Conservation (phyloP, 176 grass and related monocot genomes). For the Poa pratensis region DNA sequence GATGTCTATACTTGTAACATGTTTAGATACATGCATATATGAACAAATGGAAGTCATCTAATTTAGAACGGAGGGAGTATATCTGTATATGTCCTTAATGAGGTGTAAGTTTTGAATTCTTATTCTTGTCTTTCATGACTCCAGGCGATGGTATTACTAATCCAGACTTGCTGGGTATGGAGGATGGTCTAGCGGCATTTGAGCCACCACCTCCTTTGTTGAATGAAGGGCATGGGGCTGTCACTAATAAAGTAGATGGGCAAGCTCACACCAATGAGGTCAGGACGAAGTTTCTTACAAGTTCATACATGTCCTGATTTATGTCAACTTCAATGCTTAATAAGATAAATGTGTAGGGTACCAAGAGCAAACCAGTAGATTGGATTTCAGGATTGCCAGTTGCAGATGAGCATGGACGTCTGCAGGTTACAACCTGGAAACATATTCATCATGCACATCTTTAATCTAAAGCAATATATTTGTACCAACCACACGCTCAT, state of each 20-base stretch:
- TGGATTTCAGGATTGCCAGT: slow-evolving; percentile 61
- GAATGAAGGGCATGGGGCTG: slow-evolving; percentile 51
- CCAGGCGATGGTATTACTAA: slow-evolving; percentile 69
- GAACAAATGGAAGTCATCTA: too few species aligned
- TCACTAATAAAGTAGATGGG: slow-evolving; percentile 48
- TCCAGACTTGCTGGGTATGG: slow-evolving; percentile 62
- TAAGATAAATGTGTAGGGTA: slow-evolving; percentile 51
- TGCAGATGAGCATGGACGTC: slow-evolving; percentile 70
- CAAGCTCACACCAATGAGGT: slow-evolving; percentile 71
- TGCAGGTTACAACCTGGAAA: slow-evolving; percentile 71
- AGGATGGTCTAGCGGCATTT: slow-evolving; percentile 54
- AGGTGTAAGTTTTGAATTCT: slow-evolving; percentile 31
- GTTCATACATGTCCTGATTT: slow-evolving; percentile 21
- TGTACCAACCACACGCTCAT: slow-evolving; percentile 19
- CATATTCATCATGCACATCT: not conserved
- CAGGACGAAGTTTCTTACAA: slow-evolving; percentile 25
- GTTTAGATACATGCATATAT: too few species aligned
- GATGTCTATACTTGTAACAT: too few species aligned
- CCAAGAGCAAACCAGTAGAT: slow-evolving; percentile 54
- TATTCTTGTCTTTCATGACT: slow-evolving; percentile 44
- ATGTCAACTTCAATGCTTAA: slow-evolving; percentile 45
- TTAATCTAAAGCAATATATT: slow-evolving; percentile 26
- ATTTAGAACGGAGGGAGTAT: too few species aligned
- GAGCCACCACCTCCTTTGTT: slow-evolving; percentile 50
- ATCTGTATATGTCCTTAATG: not conserved